Base-by-base conservation (phyloP, 768 basidiomycete genomes). In the Trametes coccinea region DNA sequence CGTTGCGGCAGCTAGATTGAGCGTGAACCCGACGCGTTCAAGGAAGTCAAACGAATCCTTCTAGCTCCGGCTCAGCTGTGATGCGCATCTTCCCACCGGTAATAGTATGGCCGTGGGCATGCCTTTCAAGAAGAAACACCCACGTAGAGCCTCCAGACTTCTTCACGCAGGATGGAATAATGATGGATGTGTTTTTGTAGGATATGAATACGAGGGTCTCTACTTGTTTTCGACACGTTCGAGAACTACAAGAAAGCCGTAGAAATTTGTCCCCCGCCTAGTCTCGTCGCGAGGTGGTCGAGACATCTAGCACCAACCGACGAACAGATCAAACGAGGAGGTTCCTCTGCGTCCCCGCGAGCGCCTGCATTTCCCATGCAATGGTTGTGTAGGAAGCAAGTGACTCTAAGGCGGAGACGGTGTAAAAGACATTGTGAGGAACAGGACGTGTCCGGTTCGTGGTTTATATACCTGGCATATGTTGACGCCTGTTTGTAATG, bases 351-450 rank as follows among this genome's bases (percentile, higher is more conserved):
- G 62, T 67, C 64, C 59, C 64, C 67, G 60, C 67, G 67, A 67
- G 67, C 67, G 67, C 67, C 64, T 67, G 67, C 67, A 59, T 52
- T 33, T 65, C 67, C 63, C 66, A 49, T 61, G 54, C 39, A 48
- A 54, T 39, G 45, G 27, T 48, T 49, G 59, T 59, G 30, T 59
- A 59, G 63, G 64, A 63, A 63, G 64, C 67, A 67, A 67, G 67
- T 67, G 67, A 67, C 67, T 67, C 67, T 67, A 67, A 56, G 62
- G 67, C 67, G 60, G 67, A 49, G 67, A 67, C 61, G 62, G 52
- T 40, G 30, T 50, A n/a, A 63, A 64, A 56, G 67, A 67, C 67
- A 67, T 67, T 67, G 67, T 57, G 11, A 48, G 43, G 50, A 55
- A 34, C 34, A 5, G 17, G 13, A 9, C 11, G 0, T n/a, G 3